Base-by-base conservation (phyloP, 228 moss, liverwort and hornwort species). In the Sphagnum magellanicum region DNA sequence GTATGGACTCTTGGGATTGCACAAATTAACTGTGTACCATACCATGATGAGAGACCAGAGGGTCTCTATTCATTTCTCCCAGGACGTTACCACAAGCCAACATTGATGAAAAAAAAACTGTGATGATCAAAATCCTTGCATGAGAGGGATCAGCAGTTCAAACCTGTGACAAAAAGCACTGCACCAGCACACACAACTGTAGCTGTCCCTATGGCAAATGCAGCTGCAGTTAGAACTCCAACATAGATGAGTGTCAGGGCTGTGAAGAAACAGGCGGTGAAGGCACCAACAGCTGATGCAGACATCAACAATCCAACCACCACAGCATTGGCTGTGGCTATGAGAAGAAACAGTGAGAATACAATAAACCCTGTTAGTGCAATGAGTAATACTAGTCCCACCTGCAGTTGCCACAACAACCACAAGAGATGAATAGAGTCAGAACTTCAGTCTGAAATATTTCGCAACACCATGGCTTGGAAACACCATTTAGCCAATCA, bases 251-350 rank as follows among this genome's bases (percentile, higher is more conserved):
- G 82, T 50, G 87, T 75, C 17, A 93, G 81, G 53, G 86, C 82
- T 48, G 84, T 78, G 64, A 89, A 95, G 76, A 95, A 93, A 67
- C 89, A 75, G 32, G 88, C 89, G 50, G 87, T 63, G 64, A 89
- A 75, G 12, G 93, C 89, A 66, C 93, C 93, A 11, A 88, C 83
- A 61, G 86, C 88, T 64, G 93, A 91, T 59, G 87, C 63, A 60
- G 88, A 91, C 75, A 83, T 89, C 49, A 91, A 78, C 63, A 90
- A 60, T 10, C 78, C 91, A 68, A 93, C 63, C 50, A 88, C 74
- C 12, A 85, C 74, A 13, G 83, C 77, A 68, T 90, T 97, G 61
- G 79, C 84, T 16, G 88, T 91, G 6, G 91, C 89, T 66, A 89
- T 74, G 16, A 88, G 61, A 75, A 91, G 76, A 68, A 87, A 86